Evolutionary conservation across 768 basidiomycete species (phyloP), one percentile per base, ranked within the genome.

Genomic region (Galerina marginata): DNA sequence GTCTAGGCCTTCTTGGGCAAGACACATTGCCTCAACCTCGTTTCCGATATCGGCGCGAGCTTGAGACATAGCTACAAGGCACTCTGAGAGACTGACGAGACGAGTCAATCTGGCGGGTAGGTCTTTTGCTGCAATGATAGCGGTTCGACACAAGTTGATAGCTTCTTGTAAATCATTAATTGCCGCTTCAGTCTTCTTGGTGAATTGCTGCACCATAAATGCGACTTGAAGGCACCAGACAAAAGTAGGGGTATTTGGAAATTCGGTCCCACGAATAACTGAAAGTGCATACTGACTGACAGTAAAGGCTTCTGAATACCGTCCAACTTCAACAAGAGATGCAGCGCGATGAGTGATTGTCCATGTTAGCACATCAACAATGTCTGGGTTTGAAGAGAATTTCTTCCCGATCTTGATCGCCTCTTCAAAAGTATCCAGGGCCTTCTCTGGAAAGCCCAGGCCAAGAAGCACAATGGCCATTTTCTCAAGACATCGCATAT

Each of bases 241-340:
- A 48, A 15, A 33, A 52, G 2, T 38, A 56, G 9, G 52, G 38
- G 23, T 58, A 36, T 16, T 54, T 44, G 0, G 42, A 6, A 2
- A 40, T 36, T 25, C 54, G 46, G 6, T 20, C 10, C 29, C 53
- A 25, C n/a, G 29, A 29, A 29, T 20, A 7, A 33, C 26, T 16
- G 44, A n/a, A 1, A 56, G 51, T 14, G 36, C 46, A 54, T 53
- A 50, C 45, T 53, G 14, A 9, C 50, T 39, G 6, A 39, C 42
- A 3, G 14, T 20, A 4, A 62, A 44, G 9, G 61, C 61, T 15
- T 62, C 61, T 2, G 6, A 6, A 38, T 58, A 62, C 14, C 44
- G 61, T 9, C 61, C 61, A 39, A 57, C 43, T 25, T 62, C 51
- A 43, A 45, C 26, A 2, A 62, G 43, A 16, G 53, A 23, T 25